Conservation (phyloP, 1,284 basidiomycete genomes). For the Xerocomus minutiporus region DNA sequence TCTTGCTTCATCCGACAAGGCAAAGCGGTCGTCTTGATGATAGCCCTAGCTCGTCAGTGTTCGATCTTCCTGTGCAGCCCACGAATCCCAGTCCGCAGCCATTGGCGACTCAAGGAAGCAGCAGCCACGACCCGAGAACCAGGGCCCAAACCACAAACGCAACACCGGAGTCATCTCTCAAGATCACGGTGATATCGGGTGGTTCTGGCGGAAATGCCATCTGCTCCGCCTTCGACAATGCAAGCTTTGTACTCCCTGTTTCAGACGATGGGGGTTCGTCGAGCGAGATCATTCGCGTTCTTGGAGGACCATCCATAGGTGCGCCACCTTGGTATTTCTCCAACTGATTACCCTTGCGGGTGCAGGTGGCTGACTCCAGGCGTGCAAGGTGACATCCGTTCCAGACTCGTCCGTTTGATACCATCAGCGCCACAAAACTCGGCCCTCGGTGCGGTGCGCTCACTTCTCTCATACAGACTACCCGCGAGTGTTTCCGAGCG, state of each 20-base stretch:
- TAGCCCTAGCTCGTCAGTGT: slow-evolving; percentile 66
- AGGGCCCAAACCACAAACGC: slow-evolving; percentile 4
- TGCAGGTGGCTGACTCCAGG: slow-evolving; percentile 8
- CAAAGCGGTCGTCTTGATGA: slow-evolving; percentile 26
- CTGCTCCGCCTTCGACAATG: slow-evolving; percentile 65
- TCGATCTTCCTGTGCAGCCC: slow-evolving; percentile 58
- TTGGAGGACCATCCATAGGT: slow-evolving; percentile 82
- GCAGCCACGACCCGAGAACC: slow-evolving; percentile 1
- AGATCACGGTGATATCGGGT: slow-evolving; percentile 69
- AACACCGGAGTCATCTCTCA: slow-evolving; percentile 21
- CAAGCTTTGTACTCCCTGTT: slow-evolving; percentile 75
- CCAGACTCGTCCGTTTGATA: slow-evolving; percentile 77
- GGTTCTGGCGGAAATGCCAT: slow-evolving; percentile 83
- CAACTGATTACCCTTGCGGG: slow-evolving; percentile 3
- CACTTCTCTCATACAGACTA: slow-evolving; percentile 77
- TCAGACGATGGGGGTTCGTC: slow-evolving; percentile 86
- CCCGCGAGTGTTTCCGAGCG: slow-evolving; percentile 64
- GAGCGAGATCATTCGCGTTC: slow-evolving; percentile 78
- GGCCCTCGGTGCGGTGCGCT: slow-evolving; percentile 66
- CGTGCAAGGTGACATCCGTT: slow-evolving; percentile 72
- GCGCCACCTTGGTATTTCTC: slow-evolving; percentile 6
- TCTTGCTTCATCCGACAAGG: slow-evolving; percentile 10
- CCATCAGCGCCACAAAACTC: slow-evolving; percentile 56
- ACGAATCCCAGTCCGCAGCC: slow-evolving; percentile 17
- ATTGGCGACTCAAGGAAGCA: slow-evolving; percentile 14